These are phyloP conservation scores for Anthracocystis setariae DNA, from an alignment of 1,284 basidiomycete species.

Conservation along the genomic window DNA sequence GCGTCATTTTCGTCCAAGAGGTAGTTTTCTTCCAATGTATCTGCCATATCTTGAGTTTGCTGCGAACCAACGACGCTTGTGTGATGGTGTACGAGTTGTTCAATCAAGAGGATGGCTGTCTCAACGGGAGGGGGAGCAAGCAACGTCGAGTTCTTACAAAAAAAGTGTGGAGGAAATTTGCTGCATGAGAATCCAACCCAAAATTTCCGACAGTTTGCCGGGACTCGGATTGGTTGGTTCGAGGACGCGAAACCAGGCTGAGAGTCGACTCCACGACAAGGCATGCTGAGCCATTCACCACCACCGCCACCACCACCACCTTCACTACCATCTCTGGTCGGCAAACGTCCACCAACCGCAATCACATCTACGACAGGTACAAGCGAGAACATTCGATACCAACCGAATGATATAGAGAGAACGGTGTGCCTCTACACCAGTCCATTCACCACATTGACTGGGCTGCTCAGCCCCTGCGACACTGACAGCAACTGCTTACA, in stretches of 20 bases:
- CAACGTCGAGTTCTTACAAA: slow-evolving; percentile 1
- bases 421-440: too few relatives aligned
- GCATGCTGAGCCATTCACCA: slow-evolving; percentile 36
- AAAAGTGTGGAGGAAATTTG: slow-evolving; percentile 29
- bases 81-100: not conserved
- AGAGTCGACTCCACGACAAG: slow-evolving; percentile 11
- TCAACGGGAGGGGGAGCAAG: not conserved
- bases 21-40: slow-evolving; percentile 59
- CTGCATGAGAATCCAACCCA: slow-evolving; percentile 8
- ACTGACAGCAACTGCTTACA: not conserved
- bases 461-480: not conserved
- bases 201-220: slow-evolving; percentile 31
- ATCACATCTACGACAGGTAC: not conserved
- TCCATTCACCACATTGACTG: too few relatives aligned
- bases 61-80: not conserved
- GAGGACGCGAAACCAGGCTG: not conserved
- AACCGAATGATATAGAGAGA: too few relatives aligned
- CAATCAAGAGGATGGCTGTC: not conserved
- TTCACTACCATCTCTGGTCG: not conserved
- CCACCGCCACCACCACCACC: slow-evolving; percentile 11
- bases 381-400: too few relatives aligned
- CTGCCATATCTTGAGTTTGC: slow-evolving; percentile 44
- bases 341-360: not conserved
- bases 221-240: slow-evolving; percentile 13
- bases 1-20: slow-evolving; percentile 52